These are phyloP conservation scores for Fistulifera solaris DNA, from an alignment of 108 stramenopile genomes.

Conservation along the genomic window DNA sequence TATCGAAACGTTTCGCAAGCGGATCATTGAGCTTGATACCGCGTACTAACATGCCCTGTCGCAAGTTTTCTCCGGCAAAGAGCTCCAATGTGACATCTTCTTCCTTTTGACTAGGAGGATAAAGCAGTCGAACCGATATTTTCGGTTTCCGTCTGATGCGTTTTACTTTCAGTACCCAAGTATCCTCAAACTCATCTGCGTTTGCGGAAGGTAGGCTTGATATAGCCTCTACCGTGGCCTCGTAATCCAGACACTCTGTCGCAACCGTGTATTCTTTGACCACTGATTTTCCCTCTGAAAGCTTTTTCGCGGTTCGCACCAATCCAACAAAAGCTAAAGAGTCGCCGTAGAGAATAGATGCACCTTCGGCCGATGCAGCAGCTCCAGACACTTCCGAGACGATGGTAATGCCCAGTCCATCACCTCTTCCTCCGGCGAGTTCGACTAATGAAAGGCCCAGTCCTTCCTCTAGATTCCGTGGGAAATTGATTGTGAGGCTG, in stretches of 20 bases:
- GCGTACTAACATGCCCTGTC: slow-evolving; percentile 61
- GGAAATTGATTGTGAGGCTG: slow-evolving; percentile 34
- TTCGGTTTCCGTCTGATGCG: slow-evolving; percentile 69
- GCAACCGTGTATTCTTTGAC: slow-evolving; percentile 15
- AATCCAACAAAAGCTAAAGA: slow-evolving; percentile 43
- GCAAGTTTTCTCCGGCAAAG: slow-evolving; percentile 79
- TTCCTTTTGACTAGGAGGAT: slow-evolving; percentile 53
- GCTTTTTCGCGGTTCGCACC: not conserved
- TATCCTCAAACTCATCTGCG: slow-evolving; percentile 25
- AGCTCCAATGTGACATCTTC: slow-evolving; percentile 55
- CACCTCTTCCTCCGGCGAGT: slow-evolving; percentile 67
- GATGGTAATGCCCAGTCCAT: slow-evolving; percentile 77
- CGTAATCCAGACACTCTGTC: slow-evolving; percentile 56
- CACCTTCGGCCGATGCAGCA: slow-evolving; percentile 37
- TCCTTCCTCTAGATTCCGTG: slow-evolving; percentile 23
- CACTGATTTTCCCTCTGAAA: slow-evolving; percentile 4
- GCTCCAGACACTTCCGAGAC: slow-evolving; percentile 41
- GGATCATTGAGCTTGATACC: slow-evolving; percentile 78
- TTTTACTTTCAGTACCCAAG: slow-evolving; percentile 47
- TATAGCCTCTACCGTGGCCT: slow-evolving; percentile 44
- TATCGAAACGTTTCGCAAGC: slow-evolving; percentile 40
- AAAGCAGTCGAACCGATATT: slow-evolving; percentile 55
- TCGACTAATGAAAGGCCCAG: slow-evolving; percentile 64
- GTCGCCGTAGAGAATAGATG: slow-evolving; percentile 60
- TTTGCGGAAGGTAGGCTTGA: slow-evolving; percentile 27